A percentile compares a stretch with the other conserved stretches of the same genome.
Evolutionary conservation across 768 basidiomycete genomes (phyloP).

Genomic region (Roridomyces roridus): DNA sequence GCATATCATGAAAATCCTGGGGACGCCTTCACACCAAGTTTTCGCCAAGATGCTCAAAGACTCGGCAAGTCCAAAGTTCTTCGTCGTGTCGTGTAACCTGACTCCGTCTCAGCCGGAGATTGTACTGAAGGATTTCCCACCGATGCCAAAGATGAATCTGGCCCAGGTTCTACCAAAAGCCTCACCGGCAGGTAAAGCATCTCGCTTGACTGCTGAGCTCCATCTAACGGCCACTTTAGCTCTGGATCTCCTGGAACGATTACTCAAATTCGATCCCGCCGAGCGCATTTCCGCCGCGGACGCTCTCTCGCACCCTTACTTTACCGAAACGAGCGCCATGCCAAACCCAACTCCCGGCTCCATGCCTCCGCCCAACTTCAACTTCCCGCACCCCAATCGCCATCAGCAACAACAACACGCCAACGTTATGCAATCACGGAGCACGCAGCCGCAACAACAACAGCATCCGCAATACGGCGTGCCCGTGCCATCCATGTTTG

Average conservation of each 20-base stretch:
- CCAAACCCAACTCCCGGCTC: conserved; percentile 56
- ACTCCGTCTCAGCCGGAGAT: conserved; percentile 70
- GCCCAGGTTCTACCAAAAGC: conserved; percentile 88
- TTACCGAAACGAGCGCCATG: conserved; percentile 58
- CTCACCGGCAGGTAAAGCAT: conserved; percentile 46
- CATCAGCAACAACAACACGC: conserved; percentile 27
- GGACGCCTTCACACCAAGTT: conserved; percentile 90
- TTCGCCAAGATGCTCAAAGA: conserved; percentile 89
- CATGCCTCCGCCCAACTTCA: conserved; percentile 73
- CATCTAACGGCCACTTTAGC: conserved; percentile 49
- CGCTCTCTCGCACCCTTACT: conserved; percentile 92
- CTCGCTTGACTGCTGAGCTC: background rate
- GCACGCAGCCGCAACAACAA: conserved; percentile 1
- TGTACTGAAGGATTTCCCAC: conserved; percentile 81
- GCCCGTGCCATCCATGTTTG: conserved; percentile 18
- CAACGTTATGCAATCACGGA: conserved; percentile 14
- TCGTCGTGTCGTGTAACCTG: background rate
- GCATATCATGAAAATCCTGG: conserved; percentile 97
- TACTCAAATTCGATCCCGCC: conserved; percentile 95
- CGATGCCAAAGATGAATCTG: conserved; percentile 84
- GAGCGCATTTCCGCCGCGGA: conserved; percentile 92
- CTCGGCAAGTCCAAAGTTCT: conserved; percentile 63
- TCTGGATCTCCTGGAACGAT: conserved; percentile 92
- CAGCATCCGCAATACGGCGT: conserved; percentile 21
- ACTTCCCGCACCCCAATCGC: conserved; percentile 70